Evolutionary conservation across 441 rosid genomes (phyloP).

Genomic region (Gossypium davidsonii): DNA sequence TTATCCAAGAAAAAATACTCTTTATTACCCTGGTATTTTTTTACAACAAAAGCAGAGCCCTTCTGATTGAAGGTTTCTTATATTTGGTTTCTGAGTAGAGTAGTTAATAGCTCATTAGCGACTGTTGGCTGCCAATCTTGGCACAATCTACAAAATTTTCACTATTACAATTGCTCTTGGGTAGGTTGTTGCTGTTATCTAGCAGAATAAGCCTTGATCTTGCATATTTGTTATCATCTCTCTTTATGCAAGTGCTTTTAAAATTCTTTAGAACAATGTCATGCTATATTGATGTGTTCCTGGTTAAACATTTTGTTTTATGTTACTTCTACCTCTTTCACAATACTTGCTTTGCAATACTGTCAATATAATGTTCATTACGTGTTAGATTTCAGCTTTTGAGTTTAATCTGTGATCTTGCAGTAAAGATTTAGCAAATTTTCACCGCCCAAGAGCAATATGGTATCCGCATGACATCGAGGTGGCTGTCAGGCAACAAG

Average conservation of each 20-base stretch:
- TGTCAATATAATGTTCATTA: neutral
- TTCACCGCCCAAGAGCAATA: constrained; percentile 91
- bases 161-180: neutral
- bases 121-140: neutral
- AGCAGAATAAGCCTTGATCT: neutral
- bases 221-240: neutral
- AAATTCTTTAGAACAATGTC: neutral
- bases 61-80: neutral
- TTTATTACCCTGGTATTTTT: neutral
- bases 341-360: neutral
- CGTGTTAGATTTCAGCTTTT: neutral
- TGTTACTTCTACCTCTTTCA: neutral
- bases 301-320: constrained; percentile 1
- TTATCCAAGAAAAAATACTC: neutral
- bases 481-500: constrained; percentile 86
- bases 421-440: constrained; percentile 93
- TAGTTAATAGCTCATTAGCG: neutral
- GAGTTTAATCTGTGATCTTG: constrained; percentile 15
- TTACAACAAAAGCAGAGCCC: neutral
- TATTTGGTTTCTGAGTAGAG: neutral
- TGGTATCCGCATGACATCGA: constrained; percentile 99
- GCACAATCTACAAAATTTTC: neutral
- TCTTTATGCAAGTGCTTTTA: neutral
- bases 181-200: neutral
- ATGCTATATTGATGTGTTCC: neutral